A percentile compares a stretch with the other conserved stretches of the same genome.
These are phyloP conservation scores for Brassica napus DNA, from an alignment of 345 rosid species.

Conservation along the genomic window Da-Ae NC_063447.1:5487501-5488000, in stretches of 20 bases:
- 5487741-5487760: constrained; percentile 24
- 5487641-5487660: constrained; percentile 12
- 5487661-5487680: constrained; percentile 2
- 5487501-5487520: not conserved
- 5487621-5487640: not conserved
- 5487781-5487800: constrained; percentile 10
- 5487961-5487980: not conserved
- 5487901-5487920: not conserved
- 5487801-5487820: not conserved
- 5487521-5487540: not conserved
- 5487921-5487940: not conserved
- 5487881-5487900: not conserved
- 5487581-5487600: not conserved
- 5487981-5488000: not conserved
- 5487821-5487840: not conserved
- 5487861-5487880: constrained; percentile 1
- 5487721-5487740: constrained; percentile 20
- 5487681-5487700: constrained; percentile 25
- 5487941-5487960: not conserved
- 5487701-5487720: constrained; percentile 23
- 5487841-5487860: not conserved
- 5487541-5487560: constrained; percentile 10
- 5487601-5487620: not conserved
- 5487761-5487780: constrained; percentile 10
- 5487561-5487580: constrained; percentile 4